Evolutionary conservation across 768 basidiomycete species (phyloP), one percentile per base, ranked within the genome.

Genomic region (Russula sp.): DNA sequence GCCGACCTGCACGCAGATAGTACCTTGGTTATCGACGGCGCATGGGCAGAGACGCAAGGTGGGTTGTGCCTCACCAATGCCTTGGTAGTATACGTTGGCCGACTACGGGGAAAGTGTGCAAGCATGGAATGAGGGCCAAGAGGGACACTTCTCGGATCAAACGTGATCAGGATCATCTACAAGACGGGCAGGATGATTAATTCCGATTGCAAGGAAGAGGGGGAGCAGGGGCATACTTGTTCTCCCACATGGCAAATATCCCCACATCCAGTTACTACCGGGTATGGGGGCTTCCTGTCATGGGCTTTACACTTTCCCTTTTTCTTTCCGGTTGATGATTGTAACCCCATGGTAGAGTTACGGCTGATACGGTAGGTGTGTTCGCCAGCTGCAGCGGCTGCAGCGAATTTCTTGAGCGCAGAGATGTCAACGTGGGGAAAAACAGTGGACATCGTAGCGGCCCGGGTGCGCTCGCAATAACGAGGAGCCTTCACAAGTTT

Each of bases 91-190:
- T 72, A 65, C 14, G 53, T 61, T 13, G 60, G 61, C n/a, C 72
- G 67, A n/a, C 72, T 71, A 18, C 47, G 58, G 22, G 72, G 72
- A 52, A 73, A 73, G 55, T 73, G 68, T 3, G 72, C 71, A 32
- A 73, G 54, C 71, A 73, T 73, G 16, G 42, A 58, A 51, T 68
- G 61, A 20, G 72, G 72, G 8, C 72, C 72, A 50, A 72, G 61
- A 5, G 72, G 72, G 32, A 73, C 55, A 34, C 68, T 65, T 34
- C 58, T 52, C 11, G 65, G 70, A 43, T 70, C 71, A 45, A 73
- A 70, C 5, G 68, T 67, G 42, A 73, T 66, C 53, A 69, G 38
- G 34, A 73, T 69, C 72, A 72, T 73, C 72, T 73, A 60, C 3
- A 49, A 32, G 2, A 34, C 25, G 25, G 25, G 25, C 13, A 38